phyloP scores from a whole-genome alignment of 768 basidiomycete species.

The Nidularia pulvinata region DNA sequence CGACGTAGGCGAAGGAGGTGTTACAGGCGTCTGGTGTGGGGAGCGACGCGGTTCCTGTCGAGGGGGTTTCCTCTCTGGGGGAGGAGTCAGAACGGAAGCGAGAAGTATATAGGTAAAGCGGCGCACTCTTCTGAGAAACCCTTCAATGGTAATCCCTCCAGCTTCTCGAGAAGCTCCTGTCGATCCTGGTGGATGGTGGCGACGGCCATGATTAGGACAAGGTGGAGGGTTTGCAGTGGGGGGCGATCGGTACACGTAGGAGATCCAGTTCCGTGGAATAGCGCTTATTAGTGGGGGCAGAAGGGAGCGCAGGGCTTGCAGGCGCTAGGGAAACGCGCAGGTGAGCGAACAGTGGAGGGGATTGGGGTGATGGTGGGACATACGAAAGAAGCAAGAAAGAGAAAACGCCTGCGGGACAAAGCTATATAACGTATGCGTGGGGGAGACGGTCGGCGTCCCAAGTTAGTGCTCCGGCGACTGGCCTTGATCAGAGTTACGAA shows the following conservation, averaged over 20 bases:
- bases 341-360: no score
- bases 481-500: slow-evolving; percentile 5
- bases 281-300: background rate
- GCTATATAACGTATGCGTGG: background rate
- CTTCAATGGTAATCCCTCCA: slow-evolving; percentile 7
- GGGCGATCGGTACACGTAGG: background rate
- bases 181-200: background rate
- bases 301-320: background rate
- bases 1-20: slow-evolving; percentile 7
- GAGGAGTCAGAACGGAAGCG: slow-evolving; percentile 1
- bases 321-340: no score
- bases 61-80: slow-evolving; percentile 26
- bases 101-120: background rate
- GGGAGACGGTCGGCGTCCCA: background rate
- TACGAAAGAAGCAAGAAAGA: background rate
- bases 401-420: background rate
- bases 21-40: slow-evolving; percentile 22
- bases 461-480: slow-evolving; percentile 2
- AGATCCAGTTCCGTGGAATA: slow-evolving; percentile 1
- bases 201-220: background rate
- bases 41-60: slow-evolving; percentile 26
- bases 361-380: background rate
- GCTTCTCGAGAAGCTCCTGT: background rate
- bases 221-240: background rate
- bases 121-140: slow-evolving; percentile 8